Evolutionary conservation across 345 rosid genomes (phyloP).

Genomic region (Arabidopsis arenosa): DNA sequence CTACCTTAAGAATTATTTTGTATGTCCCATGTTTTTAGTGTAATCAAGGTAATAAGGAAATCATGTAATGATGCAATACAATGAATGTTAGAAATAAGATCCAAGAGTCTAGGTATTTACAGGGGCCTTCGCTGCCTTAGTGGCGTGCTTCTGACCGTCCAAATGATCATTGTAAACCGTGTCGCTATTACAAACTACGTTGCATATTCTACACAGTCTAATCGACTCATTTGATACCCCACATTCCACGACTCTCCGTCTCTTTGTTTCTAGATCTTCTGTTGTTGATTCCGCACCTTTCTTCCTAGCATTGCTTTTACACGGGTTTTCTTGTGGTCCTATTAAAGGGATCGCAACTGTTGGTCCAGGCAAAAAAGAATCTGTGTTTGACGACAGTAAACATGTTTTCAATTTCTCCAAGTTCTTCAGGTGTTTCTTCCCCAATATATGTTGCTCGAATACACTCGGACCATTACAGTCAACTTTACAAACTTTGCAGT

Average conservation of each 20-base stretch:
- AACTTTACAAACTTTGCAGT: conserved; percentile 45
- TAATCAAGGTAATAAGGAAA: conserved; percentile 37
- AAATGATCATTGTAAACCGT: conserved; percentile 50
- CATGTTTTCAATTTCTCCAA: conserved; percentile 38
- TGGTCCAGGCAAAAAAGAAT: conserved; percentile 20
- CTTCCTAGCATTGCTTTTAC: conserved; percentile 34
- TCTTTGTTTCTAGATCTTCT: conserved; percentile 53
- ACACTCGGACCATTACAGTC: conserved; percentile 43
- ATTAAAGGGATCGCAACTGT: conserved; percentile 29
- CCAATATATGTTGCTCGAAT: conserved; percentile 45
- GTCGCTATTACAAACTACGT: conserved; percentile 60
- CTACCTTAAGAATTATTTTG: conserved; percentile 12
- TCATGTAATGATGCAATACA: conserved; percentile 29
- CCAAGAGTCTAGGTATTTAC: conserved; percentile 2
- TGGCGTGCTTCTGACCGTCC: conserved; percentile 53
- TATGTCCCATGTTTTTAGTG: conserved; percentile 1
- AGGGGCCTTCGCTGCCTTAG: conserved; percentile 35
- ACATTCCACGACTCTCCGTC: conserved; percentile 47
- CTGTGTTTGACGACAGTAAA: not conserved
- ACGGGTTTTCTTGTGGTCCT: conserved; percentile 48
- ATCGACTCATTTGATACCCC: conserved; percentile 54
- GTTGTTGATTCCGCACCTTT: conserved; percentile 32
- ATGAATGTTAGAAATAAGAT: conserved; percentile 27
- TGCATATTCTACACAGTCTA: conserved; percentile 53
- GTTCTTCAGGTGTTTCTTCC: conserved; percentile 51